Evolutionary conservation across 495 filamentous ascomycete species (phyloP), one percentile per base, ranked within the genome.

Genomic region (Xylaria curta): DNA sequence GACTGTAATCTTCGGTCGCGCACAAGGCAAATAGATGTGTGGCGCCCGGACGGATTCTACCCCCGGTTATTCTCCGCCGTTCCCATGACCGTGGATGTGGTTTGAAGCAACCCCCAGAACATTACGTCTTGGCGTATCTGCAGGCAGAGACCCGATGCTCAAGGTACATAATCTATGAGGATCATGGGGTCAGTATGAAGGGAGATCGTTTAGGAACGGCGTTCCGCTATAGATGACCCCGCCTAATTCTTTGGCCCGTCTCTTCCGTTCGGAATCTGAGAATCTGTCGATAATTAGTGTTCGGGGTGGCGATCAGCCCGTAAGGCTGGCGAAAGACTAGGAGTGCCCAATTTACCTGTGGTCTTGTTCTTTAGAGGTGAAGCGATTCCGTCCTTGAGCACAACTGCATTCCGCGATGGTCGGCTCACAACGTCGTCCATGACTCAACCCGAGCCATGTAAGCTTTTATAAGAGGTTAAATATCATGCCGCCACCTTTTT

Each of bases 381-480:
- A 42, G 58, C 46, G 36, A 64, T 33, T 54, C 21, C 46, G 19
- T 46, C 68, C 33, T 33, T 56, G 59, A 54, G 59, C 46, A 64
- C 33, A 46, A 64, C 47, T 69, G 66, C 66, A 69, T 60, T 49
- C n/a, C 53, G 47, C 17, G 47, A 61, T 63, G 68, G 36, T 33
- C 68, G 59, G 68, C 68, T 70, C 59, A 51, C 46, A 62, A 62
- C 68, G 59, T 64, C 60, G 38, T 64, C 19, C 33, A 53, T 54
- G 36, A 7, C 36, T 46, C 36, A 70, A 51, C 68, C 46, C n/a
- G 47, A 70, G 60, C 46, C 60, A 62, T 42, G 47, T 28, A 70
- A 70, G 47, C 59, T 62, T 70, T 70, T 40, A 63, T 54, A 64
- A 31, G 47, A 70, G 68, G 44, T 63, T 51, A 70, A 63, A 70